Conservation (phyloP, 129 eudicot genomes). For the Glebionis coronaria region DNA sequence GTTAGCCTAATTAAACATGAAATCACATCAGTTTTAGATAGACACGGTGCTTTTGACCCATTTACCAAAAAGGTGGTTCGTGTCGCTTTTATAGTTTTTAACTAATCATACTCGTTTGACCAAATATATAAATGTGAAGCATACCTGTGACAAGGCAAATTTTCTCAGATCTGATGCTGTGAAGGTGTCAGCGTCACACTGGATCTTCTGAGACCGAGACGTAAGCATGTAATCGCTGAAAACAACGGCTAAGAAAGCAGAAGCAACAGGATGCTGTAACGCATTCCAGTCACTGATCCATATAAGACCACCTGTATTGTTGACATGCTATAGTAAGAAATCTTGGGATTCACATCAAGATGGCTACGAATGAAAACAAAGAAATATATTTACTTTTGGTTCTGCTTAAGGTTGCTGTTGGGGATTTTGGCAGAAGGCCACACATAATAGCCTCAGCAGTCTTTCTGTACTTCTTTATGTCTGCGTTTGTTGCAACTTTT, state of each 20-base stretch:
- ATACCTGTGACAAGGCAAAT: slow-evolving; percentile 88
- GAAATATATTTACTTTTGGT: slow-evolving; percentile 47
- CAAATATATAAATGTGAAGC: slow-evolving; percentile 7
- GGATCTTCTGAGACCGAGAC: slow-evolving; percentile 60
- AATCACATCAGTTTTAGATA: slow-evolving; percentile 1
- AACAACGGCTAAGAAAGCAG: slow-evolving; percentile 79
- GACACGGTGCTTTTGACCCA: background rate
- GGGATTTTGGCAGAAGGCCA: slow-evolving; percentile 89
- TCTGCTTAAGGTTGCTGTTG: slow-evolving; percentile 91
- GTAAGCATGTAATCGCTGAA: slow-evolving; percentile 96
- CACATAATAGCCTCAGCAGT: slow-evolving; percentile 98
- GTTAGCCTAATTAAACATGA: slow-evolving; percentile 50
- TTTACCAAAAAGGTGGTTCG: background rate
- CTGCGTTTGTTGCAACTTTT: slow-evolving; percentile 42
- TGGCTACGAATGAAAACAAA: background rate
- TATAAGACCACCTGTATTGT: slow-evolving; percentile 63
- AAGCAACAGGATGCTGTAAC: slow-evolving; percentile 90
- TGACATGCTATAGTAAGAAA: background rate
- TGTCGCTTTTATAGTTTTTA: background rate
- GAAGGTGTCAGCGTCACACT: slow-evolving; percentile 56
- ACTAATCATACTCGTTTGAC: background rate
- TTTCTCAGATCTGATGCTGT: slow-evolving; percentile 68
- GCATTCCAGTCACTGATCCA: slow-evolving; percentile 96
- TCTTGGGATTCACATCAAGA: background rate
- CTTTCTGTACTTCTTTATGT: slow-evolving; percentile 57